A percentile compares a stretch with the other conserved stretches of the same genome.
phyloP scores from a whole-genome alignment of 257 asterid species.

The Fraxinus pennsylvanica region DNA sequence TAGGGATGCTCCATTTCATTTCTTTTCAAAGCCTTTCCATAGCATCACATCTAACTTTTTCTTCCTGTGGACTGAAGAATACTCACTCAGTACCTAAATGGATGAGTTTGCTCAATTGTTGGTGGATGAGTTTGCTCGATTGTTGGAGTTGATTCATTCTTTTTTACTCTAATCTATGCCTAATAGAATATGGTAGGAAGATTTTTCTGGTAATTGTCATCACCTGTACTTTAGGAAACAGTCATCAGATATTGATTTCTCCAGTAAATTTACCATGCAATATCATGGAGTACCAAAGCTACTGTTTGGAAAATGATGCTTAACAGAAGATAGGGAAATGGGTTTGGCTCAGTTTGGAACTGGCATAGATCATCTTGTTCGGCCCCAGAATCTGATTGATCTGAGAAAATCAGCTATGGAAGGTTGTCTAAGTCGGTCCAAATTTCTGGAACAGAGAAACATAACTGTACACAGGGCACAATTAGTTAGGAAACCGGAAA shows the following conservation, averaged over 20 bases:
- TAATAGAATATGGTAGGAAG: neutral
- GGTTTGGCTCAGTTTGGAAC: neutral
- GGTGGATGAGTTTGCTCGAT: neutral
- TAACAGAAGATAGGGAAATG: neutral
- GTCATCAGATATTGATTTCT: neutral
- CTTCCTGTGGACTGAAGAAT: neutral
- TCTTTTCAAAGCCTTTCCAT: neutral
- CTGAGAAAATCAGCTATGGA: neutral
- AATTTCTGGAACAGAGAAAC: neutral
- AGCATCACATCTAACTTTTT: neutral
- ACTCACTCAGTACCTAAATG: neutral
- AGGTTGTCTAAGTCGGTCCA: neutral
- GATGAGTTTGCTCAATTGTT: neutral
- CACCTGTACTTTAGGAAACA: neutral
- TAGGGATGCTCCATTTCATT: neutral
- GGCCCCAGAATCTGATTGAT: neutral
- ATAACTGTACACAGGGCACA: neutral
- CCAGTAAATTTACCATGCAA: neutral
- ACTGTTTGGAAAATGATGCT: constrained; percentile 4
- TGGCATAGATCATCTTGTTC: neutral
- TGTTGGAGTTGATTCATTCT: neutral
- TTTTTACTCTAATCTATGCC: neutral
- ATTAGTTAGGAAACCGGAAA: neutral
- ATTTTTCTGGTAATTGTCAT: neutral
- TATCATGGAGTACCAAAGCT: neutral